Evolutionary conservation across 1,284 basidiomycete species (phyloP), one percentile per base, ranked within the genome.

Genomic region (Cystobasidium sp.): DNA sequence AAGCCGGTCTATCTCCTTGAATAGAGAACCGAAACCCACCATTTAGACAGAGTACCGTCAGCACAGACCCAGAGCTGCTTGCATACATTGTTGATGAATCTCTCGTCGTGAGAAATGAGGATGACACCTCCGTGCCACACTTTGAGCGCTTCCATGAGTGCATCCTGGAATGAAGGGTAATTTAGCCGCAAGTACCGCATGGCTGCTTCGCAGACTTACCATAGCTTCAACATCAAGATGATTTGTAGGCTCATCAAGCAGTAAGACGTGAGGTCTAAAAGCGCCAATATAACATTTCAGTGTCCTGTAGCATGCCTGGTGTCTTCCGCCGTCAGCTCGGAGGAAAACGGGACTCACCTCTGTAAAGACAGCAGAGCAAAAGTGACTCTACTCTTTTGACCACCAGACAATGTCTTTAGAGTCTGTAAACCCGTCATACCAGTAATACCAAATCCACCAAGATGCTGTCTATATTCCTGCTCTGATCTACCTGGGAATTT

Each of bases 361-460:
- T 91, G 91, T 79, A 98, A 84, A 53, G 92, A 93, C 53, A 99
- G 84, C n/a, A 91, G 87, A 0, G 96, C 90, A 82, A 99, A 99
- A 0, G 96, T 94, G 7, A 99, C 95, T 80, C 96, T 90, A 75
- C 90, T 92, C 84, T 99, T 99, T 80, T 99, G 97, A 83, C 97
- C 97, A 86, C 82, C 85, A 82, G 90, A 91, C n/a, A 96, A 83
- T 0, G 92, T 94, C 43, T 88, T 90, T 75, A 94, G 93, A 51
- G 86, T 81, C 79, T 93, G 92, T 78, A 93, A 81, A 12, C 90
- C 91, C n/a, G 74, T 76, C 74, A 79, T 79, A 53, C 79, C 79
- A 75, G 93, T 97, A 80, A 98, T 97, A 79, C 97, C 96, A 85
- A 99, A 99, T 75, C 94, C 93, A n/a, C 97, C 97, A 16, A 99